These are phyloP conservation scores for Eimeria maxima DNA, from an alignment of 169 alveolate genomes.

Conservation along the genomic window DNA sequence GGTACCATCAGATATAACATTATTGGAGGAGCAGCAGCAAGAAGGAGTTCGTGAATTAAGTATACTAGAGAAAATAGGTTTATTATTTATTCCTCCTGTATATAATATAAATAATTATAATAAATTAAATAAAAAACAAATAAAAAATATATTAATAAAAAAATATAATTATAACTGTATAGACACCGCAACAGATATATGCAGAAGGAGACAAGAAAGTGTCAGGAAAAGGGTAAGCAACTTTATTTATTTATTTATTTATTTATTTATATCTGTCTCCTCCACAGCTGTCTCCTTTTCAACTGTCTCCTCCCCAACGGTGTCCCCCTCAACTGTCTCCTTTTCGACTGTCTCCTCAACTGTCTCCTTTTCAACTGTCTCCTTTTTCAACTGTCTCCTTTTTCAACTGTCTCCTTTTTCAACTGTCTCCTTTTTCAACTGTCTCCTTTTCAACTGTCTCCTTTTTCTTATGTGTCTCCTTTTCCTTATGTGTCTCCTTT, in stretches of 20 bases:
- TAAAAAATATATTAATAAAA: constrained; percentile 63
- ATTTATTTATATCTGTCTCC: too few species aligned
- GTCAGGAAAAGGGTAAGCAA: constrained; percentile 74
- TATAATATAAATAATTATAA: constrained; percentile 62
- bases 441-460: not conserved
- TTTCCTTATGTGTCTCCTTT: not conserved
- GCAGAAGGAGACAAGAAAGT: constrained; percentile 78
- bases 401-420: too few species aligned
- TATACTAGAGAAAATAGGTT: constrained; percentile 73
- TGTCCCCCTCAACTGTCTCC: too few species aligned
- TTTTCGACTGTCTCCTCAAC: too few species aligned
- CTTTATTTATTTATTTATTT: not conserved
- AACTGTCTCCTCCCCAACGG: too few species aligned
- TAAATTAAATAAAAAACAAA: constrained; percentile 66
- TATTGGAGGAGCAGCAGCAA: constrained; percentile 81
- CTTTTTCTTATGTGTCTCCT: too few species aligned
- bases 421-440: too few species aligned
- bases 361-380: too few species aligned
- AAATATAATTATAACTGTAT: constrained; percentile 37
- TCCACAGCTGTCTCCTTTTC: too few species aligned
- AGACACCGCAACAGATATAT: constrained; percentile 81
- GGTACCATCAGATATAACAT: constrained; percentile 85
- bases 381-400: too few species aligned
- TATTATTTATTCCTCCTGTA: constrained; percentile 56
- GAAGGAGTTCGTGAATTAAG: constrained; percentile 68